Evolutionary conservation across 768 basidiomycete genomes (phyloP).

Genomic region (Suillus paluster): DNA sequence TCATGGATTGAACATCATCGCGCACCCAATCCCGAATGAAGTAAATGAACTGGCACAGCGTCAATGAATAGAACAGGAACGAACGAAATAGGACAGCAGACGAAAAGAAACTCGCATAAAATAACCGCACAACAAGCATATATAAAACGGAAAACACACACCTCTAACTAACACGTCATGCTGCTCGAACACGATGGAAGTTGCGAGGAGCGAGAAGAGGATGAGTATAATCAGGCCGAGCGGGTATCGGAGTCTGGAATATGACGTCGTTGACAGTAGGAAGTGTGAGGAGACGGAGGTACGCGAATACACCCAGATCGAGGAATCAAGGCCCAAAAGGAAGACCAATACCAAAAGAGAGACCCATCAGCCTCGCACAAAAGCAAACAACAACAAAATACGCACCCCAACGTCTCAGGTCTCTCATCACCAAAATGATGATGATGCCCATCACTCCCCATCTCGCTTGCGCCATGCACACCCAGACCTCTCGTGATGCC

Average conservation of each 20-base stretch:
- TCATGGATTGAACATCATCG: too few relatives aligned
- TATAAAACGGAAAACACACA: constrained; percentile 39
- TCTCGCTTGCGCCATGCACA: constrained; percentile 26
- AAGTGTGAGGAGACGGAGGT: neutral
- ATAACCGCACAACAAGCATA: too few relatives aligned
- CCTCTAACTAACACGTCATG: constrained; percentile 67
- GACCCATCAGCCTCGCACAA: neutral
- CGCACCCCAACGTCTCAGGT: constrained; percentile 45
- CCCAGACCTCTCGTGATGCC: constrained; percentile 24
- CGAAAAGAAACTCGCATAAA: too few relatives aligned
- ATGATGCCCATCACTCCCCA: constrained; percentile 47
- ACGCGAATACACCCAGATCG: neutral
- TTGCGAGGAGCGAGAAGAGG: constrained; percentile 58
- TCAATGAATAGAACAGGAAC: neutral
- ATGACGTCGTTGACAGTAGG: neutral
- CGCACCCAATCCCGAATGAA: neutral
- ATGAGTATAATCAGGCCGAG: constrained; percentile 57
- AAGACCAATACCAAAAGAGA: neutral
- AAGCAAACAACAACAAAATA: constrained; percentile 7
- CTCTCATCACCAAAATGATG: constrained; percentile 72
- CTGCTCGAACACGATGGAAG: constrained; percentile 62
- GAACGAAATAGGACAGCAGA: too few relatives aligned
- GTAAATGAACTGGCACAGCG: neutral
- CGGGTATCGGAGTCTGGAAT: constrained; percentile 48
- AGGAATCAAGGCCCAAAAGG: neutral